These are phyloP conservation scores for Irpex sp. DNA, from an alignment of 1,284 basidiomycete genomes.

Conservation along the genomic window DNA sequence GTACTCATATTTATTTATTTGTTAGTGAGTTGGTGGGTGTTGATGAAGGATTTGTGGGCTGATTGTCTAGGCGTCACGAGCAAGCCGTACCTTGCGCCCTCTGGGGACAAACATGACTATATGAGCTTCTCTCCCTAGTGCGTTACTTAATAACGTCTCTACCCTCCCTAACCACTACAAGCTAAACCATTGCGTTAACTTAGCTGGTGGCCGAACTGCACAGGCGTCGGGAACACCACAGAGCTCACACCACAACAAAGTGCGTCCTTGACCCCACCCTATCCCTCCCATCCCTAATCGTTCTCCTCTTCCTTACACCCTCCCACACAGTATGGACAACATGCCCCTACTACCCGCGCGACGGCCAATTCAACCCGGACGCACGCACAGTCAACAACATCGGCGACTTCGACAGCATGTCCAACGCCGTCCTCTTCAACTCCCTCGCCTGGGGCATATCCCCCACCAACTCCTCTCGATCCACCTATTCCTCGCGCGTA, in stretches of 20 bases:
- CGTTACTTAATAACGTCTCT: too few relatives aligned
- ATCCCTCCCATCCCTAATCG: not conserved
- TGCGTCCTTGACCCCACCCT: conserved; percentile 20
- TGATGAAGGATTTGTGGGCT: not conserved
- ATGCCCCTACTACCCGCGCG: conserved; percentile 52
- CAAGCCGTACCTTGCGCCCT: conserved; percentile 37
- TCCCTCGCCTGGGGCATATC: conserved; percentile 49
- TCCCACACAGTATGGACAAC: conserved; percentile 31
- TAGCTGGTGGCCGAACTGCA: conserved; percentile 62
- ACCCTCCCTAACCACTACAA: too few relatives aligned
- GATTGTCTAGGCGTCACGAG: conserved; percentile 33
- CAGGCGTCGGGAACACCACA: conserved; percentile 35
- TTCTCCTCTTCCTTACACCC: not conserved
- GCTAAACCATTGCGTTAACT: too few relatives aligned
- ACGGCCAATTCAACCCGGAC: conserved; percentile 55
- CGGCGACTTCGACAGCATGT: conserved; percentile 48
- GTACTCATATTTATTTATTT: conserved; percentile 16
- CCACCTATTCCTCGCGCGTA: conserved; percentile 6
- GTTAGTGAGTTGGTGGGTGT: too few relatives aligned
- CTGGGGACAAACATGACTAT: conserved; percentile 44
- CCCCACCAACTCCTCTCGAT: conserved; percentile 20
- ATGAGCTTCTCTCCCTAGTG: conserved; percentile 57
- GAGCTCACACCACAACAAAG: conserved; percentile 42
- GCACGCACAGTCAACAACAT: conserved; percentile 41
- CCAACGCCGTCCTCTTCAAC: conserved; percentile 61